Evolutionary conservation across 208 protist species (phyloP).

Genomic region (Acanthamoeba triangularis): DNA sequence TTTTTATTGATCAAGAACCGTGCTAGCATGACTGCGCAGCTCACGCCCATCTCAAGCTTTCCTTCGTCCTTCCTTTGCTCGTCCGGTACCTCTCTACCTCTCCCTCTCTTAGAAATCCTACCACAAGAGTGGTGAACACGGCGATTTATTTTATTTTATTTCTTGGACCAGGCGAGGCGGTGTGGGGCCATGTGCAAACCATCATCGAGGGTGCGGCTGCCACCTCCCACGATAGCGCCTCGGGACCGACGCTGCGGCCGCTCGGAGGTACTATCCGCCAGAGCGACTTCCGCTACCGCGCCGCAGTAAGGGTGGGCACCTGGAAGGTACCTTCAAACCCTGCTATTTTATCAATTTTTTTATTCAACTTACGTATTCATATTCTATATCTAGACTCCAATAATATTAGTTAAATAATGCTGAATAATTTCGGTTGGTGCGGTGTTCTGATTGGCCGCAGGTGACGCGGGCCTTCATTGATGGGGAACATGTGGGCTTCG

Average conservation of each 20-base stretch:
- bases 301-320: neutral
- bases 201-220: neutral
- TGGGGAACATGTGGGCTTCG: neutral
- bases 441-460: neutral
- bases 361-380: no score
- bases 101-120: neutral
- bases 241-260: neutral
- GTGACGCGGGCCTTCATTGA: conserved; percentile 1
- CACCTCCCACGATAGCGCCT: neutral
- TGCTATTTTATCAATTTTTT: neutral
- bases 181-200: conserved; percentile 13
- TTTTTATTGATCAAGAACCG: no score
- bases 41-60: neutral
- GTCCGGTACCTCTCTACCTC: neutral
- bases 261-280: neutral
- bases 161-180: neutral
- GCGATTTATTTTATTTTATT: neutral
- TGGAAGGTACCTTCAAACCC: conserved; percentile 16
- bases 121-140: neutral
- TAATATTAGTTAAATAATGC: neutral
- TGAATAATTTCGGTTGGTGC: neutral
- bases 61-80: conserved; percentile 30
- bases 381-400: no score
- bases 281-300: conserved; percentile 26
- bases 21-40: no score